phyloP scores from a whole-genome alignment of 1,139 yeast genomes.

The Saccharomycopsis phalli region DNA sequence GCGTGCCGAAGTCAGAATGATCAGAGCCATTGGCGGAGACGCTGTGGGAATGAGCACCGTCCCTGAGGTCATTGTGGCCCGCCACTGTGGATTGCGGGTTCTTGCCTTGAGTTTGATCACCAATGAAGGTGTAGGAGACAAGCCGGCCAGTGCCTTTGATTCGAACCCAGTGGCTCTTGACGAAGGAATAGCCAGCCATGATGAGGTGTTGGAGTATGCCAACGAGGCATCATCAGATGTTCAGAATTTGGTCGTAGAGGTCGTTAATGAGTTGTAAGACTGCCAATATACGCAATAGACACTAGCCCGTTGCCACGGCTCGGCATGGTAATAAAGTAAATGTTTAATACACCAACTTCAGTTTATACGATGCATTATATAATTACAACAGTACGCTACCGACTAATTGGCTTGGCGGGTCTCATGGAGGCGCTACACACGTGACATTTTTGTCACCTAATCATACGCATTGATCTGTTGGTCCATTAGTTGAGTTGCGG shows the following conservation, averaged over 20 bases:
- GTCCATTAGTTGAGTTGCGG: no score
- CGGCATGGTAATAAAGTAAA: no score
- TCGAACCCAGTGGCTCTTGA: slow-evolving; percentile 45
- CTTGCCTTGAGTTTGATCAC: slow-evolving; percentile 83
- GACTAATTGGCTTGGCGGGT: no score
- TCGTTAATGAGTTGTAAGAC: slow-evolving; percentile 39
- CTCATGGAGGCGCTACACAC: no score
- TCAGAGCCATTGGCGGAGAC: slow-evolving; percentile 72
- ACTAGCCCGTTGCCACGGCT: no score
- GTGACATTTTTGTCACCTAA: no score
- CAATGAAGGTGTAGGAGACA: slow-evolving; percentile 67
- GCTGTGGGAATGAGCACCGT: slow-evolving; percentile 98
- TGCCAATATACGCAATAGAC: no score
- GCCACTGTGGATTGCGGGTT: slow-evolving; percentile 76
- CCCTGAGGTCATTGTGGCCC: slow-evolving; percentile 88
- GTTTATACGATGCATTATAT: no score
- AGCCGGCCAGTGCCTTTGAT: slow-evolving; percentile 66
- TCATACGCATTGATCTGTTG: no score
- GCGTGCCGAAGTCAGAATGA: slow-evolving; percentile 81
- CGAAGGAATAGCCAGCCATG: slow-evolving; percentile 81
- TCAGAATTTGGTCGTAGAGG: slow-evolving; percentile 54
- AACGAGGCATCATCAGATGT: slow-evolving; percentile 74
- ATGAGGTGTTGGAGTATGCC: slow-evolving; percentile 81
- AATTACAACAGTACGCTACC: no score
- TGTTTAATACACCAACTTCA: no score